A percentile compares a stretch with the other conserved stretches of the same genome.
Evolutionary conservation across 371 early-diverging fungal genomes (phyloP).

Genomic region (Mortierella sp.): DNA sequence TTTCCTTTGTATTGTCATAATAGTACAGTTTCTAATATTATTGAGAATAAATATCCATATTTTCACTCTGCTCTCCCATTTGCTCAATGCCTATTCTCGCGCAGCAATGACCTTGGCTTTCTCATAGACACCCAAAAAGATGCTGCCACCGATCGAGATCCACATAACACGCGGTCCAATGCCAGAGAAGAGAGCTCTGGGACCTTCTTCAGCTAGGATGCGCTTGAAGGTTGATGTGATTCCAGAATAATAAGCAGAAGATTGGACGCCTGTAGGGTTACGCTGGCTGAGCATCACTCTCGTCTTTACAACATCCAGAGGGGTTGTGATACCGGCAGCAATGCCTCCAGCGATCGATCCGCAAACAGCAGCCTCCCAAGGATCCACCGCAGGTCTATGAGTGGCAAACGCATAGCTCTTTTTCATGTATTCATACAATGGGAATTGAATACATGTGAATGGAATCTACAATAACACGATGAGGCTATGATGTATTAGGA

Average conservation of each 20-base stretch:
- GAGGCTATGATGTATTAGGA: not conserved
- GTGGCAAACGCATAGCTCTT: conserved; percentile 47
- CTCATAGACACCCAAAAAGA: conserved; percentile 97
- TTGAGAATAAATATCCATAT: not conserved
- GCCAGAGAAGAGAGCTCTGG: conserved; percentile 84
- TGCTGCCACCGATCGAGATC: conserved; percentile 95
- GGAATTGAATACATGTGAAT: conserved; percentile 96
- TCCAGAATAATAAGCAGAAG: conserved; percentile 70
- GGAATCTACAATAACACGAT: conserved; percentile 77
- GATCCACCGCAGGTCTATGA: conserved; percentile 67
- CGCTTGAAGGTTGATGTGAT: conserved; percentile 77
- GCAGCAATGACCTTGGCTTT: conserved; percentile 64
- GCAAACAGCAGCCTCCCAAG: conserved; percentile 89
- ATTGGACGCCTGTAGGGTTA: conserved; percentile 48
- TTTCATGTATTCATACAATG: conserved; percentile 94
- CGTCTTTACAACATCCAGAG: conserved; percentile 95
- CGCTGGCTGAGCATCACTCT: conserved; percentile 88
- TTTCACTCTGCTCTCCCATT: not conserved
- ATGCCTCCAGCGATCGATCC: conserved; percentile 93
- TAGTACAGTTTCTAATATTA: no score
- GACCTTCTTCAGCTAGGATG: conserved; percentile 87
- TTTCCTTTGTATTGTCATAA: no score
- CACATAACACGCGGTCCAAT: conserved; percentile 94
- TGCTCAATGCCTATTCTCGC: conserved; percentile 3
- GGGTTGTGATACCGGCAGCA: conserved; percentile 93